Percentiles rank a stretch among this genome's conserved stretches.
phyloP scores from a whole-genome alignment of 805 yeast species.

The Tetrapisispora nanseiensis region DNA sequence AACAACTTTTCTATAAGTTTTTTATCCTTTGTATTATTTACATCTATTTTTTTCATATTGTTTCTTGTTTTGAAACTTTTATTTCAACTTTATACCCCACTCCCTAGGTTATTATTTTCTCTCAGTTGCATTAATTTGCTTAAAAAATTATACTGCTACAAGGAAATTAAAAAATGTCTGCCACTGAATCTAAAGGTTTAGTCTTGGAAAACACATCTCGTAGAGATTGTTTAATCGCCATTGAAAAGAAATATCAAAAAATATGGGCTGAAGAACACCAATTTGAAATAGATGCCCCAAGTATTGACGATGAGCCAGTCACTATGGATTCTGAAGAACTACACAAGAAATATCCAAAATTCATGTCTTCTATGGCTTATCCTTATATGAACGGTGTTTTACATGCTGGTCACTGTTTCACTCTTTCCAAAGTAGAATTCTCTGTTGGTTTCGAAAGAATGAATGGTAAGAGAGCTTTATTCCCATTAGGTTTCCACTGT shows the following conservation, averaged over 20 bases:
- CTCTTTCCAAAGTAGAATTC: conserved; percentile 87
- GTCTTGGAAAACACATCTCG: conserved; percentile 64
- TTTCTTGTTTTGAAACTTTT: too few relatives aligned
- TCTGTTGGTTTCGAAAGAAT: conserved; percentile 90
- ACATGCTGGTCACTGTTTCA: conserved; percentile 96
- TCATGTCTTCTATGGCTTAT: conserved; percentile 89
- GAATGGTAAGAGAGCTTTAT: conserved; percentile 84
- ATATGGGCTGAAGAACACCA: conserved; percentile 79
- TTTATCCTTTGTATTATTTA: too few relatives aligned
- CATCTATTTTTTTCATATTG: too few relatives aligned
- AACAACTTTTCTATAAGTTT: too few relatives aligned
- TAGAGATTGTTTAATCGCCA: conserved; percentile 84
- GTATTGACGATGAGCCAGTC: conserved; percentile 51
- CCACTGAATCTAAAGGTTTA: conserved; percentile 26
- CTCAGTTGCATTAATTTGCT: too few relatives aligned
- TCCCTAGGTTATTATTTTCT: too few relatives aligned
- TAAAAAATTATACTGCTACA: not conserved
- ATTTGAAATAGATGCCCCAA: conserved; percentile 85
- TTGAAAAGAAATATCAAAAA: conserved; percentile 81
- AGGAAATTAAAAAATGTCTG: conserved; percentile 14
- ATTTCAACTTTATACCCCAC: too few relatives aligned
- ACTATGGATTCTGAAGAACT: conserved; percentile 55
- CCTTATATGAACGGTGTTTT: conserved; percentile 98
- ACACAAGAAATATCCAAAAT: conserved; percentile 73
- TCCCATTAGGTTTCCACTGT: conserved; percentile 97